These are phyloP conservation scores for Cytospora chrysosperma DNA, from an alignment of 2,329 filamentous ascomycete genomes.

Conservation along the genomic window DNA sequence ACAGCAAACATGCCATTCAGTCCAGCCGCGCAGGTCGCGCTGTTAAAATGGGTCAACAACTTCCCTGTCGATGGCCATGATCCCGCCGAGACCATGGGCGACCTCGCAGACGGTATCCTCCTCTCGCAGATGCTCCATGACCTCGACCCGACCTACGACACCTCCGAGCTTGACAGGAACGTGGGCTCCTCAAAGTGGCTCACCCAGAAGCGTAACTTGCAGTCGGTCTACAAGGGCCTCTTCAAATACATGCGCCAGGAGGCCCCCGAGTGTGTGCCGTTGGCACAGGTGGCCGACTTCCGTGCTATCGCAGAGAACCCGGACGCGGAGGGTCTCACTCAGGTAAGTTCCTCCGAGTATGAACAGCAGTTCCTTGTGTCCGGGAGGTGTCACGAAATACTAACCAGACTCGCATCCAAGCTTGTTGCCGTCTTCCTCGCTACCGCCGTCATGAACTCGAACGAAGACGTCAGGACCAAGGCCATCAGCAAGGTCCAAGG, in stretches of 20 bases:
- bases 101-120: conserved; percentile 53
- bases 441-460: conserved; percentile 33
- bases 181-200: conserved; percentile 44
- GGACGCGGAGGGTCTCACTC: conserved; percentile 52
- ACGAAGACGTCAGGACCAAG: conserved; percentile 27
- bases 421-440: conserved; percentile 33
- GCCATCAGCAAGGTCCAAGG: conserved; percentile 35
- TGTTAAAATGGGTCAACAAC: conserved; percentile 55
- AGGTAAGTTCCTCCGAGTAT: conserved; percentile 38
- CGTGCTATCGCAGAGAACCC: conserved; percentile 58
- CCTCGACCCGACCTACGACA: conserved; percentile 57
- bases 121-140: conserved; percentile 58
- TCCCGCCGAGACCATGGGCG: conserved; percentile 48
- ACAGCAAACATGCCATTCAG: conserved; percentile 40
- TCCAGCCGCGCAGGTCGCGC: conserved; percentile 49
- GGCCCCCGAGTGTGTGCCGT: conserved; percentile 50
- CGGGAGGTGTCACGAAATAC: not conserved
- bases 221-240: conserved; percentile 81
- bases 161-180: conserved; percentile 50
- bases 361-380: not conserved
- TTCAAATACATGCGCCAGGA: conserved; percentile 68
- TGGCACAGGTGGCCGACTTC: conserved; percentile 55
- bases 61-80: conserved; percentile 41
- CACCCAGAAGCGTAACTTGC: conserved; percentile 84
- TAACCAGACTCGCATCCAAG: conserved; percentile 5